Percentiles rank a stretch among this genome's conserved stretches.
Conservation (phyloP, 1,139 yeast genomes). For the Groenewaldozyma sp. region DNA sequence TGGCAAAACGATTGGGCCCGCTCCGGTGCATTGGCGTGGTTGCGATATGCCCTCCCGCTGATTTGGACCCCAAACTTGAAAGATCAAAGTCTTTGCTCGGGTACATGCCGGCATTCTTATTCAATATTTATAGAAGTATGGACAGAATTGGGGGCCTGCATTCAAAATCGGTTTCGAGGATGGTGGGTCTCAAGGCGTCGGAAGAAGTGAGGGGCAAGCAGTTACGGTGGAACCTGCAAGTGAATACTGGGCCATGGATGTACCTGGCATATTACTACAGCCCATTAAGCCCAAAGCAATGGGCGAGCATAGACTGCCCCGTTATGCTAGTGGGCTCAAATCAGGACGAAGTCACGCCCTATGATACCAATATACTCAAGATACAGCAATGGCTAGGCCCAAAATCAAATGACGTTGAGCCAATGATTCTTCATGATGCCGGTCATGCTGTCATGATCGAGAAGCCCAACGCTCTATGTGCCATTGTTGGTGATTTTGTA, state of each 20-base stretch:
- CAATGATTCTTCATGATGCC: slow-evolving; percentile 38
- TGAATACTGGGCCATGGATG: slow-evolving; percentile 46
- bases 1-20: slow-evolving; percentile 35
- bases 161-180: slow-evolving; percentile 49
- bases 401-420: slow-evolving; percentile 18
- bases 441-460: slow-evolving; percentile 62
- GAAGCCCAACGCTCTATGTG: slow-evolving; percentile 58
- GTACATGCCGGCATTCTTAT: slow-evolving; percentile 40
- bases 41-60: slow-evolving; percentile 47
- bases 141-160: slow-evolving; percentile 57
- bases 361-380: slow-evolving; percentile 24
- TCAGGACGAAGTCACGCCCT: slow-evolving; percentile 49
- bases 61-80: slow-evolving; percentile 28
- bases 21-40: slow-evolving; percentile 28
- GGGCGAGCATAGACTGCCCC: slow-evolving; percentile 28
- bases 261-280: slow-evolving; percentile 44
- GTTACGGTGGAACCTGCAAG: slow-evolving; percentile 63
- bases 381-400: slow-evolving; percentile 21
- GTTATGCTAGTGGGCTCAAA: slow-evolving; percentile 51
- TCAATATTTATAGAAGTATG: slow-evolving; percentile 46
- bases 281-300: slow-evolving; percentile 37
- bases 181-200: slow-evolving; percentile 34
- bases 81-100: slow-evolving; percentile 19
- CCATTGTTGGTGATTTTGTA: slow-evolving; percentile 51
- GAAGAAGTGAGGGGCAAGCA: slow-evolving; percentile 46